Conservation (phyloP, 164 flowering plant genomes). For the Euptelea pleiosperma region DNA sequence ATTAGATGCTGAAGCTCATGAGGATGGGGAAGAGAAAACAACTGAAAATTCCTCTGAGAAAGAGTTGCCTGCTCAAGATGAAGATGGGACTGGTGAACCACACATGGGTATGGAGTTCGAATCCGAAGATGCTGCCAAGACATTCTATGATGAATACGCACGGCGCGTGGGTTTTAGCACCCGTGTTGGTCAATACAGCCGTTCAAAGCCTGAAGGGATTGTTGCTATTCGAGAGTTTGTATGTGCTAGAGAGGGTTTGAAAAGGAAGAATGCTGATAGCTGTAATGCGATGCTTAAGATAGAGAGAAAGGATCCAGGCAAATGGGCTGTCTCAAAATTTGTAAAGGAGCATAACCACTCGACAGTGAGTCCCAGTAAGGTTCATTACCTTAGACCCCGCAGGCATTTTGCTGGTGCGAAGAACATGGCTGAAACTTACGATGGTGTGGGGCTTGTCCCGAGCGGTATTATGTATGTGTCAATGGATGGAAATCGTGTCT, state of each 20-base stretch:
- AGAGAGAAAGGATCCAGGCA: conserved; percentile 34
- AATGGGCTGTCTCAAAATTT: conserved; percentile 41
- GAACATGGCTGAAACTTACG: conserved; percentile 21
- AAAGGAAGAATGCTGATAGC: conserved; percentile 36
- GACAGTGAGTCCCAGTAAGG: conserved; percentile 33
- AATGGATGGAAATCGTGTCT: conserved; percentile 31
- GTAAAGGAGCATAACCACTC: conserved; percentile 55
- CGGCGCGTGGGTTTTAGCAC: conserved; percentile 40
- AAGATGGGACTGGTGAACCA: conserved; percentile 25
- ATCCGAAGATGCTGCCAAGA: conserved; percentile 42
- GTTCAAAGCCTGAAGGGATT: conserved; percentile 41
- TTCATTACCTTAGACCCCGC: conserved; percentile 43
- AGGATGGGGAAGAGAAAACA: conserved; percentile 15
- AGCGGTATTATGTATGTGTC: conserved; percentile 26
- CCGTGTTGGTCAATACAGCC: conserved; percentile 40
- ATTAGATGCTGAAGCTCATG: conserved; percentile 28
- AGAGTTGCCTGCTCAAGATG: conserved; percentile 21
- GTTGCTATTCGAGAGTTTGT: conserved; percentile 37
- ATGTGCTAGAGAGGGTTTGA: conserved; percentile 46
- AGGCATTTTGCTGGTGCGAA: conserved; percentile 39
- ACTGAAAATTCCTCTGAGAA: conserved; percentile 20
- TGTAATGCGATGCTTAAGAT: conserved; percentile 42
- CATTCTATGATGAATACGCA: conserved; percentile 46
- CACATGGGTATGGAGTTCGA: conserved; percentile 37
- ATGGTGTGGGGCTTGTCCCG: too few relatives aligned